A percentile compares a stretch with the other conserved stretches of the same genome.
Conservation (phyloP, 768 basidiomycete genomes). For the Russula vinacea region DNA sequence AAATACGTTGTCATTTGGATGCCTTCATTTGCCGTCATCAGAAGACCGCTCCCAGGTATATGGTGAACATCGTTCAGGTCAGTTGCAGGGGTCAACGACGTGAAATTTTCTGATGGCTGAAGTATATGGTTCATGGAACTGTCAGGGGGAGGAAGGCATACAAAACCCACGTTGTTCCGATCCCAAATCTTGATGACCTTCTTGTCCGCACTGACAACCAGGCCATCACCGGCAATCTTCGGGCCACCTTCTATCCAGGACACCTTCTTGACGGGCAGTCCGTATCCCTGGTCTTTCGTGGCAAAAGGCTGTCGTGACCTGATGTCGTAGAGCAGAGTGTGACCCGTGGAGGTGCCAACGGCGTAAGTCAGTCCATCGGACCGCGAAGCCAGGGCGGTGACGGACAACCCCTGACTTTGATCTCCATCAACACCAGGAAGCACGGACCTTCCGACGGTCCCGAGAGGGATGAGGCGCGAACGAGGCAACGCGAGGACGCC, state of each 20-base stretch:
- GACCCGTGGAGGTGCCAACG: constrained; percentile 91
- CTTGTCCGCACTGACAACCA: constrained; percentile 89
- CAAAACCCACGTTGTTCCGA: constrained; percentile 60
- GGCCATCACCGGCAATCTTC: constrained; percentile 79
- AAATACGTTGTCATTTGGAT: constrained; percentile 94
- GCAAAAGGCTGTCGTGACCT: constrained; percentile 81
- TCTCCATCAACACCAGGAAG: constrained; percentile 41
- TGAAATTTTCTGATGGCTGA: constrained; percentile 82
- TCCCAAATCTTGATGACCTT: constrained; percentile 99
- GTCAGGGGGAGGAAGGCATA: constrained; percentile 41
- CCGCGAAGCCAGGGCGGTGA: constrained; percentile 83
- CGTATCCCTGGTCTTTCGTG: constrained; percentile 95
- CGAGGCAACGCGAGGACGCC: constrained; percentile 64
- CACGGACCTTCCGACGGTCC: constrained; percentile 35
- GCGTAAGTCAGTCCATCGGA: constrained; percentile 91
- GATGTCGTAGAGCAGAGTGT: constrained; percentile 92
- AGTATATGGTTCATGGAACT: constrained; percentile 13
- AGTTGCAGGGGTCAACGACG: constrained; percentile 85
- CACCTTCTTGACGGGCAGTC: constrained; percentile 80
- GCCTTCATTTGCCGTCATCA: constrained; percentile 95
- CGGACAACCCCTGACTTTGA: constrained; percentile 44
- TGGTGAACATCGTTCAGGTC: constrained; percentile 92
- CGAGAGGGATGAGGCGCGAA: constrained; percentile 47
- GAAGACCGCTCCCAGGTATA: constrained; percentile 80
- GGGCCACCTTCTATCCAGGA: constrained; percentile 87